Evolutionary conservation across 2,329 filamentous ascomycete species (phyloP), one percentile per base, ranked within the genome.

Genomic region (Fusarium decemcellulare): DNA sequence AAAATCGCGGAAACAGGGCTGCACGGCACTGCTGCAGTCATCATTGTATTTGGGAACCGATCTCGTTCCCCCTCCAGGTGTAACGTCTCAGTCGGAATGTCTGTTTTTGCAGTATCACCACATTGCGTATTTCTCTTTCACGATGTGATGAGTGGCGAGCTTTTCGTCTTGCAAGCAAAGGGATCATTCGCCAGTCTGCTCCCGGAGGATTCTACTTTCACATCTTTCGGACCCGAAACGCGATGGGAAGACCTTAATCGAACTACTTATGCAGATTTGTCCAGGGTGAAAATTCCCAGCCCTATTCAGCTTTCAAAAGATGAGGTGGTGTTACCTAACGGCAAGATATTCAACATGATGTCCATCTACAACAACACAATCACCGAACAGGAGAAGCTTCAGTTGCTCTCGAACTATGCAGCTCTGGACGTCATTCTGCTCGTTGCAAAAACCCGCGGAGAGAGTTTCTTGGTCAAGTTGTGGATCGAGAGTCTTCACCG

Each of bases 401-500:
- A 55, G 6, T n/a, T 55, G 12, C 6, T 36, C 2, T 55, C 52
- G 5, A 29, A 46, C 16, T 29, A 46, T 23, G 27, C 29, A 14
- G 52, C 30, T 9, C 14, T 55, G 6, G 52, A 55, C 27, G 7
- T 40, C 7, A 55, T 55, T 6, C 8, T 55, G 8, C 16, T 27
- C 4, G 29, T 36, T 46, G 16, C 52, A 0, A 46, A 16, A 36
- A 29, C 18, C 2, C 8, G 52, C 29, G 40, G 52, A 16, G 52
- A 55, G 15, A 16, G 40, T 2, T 46, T 29, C 1, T 5, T 55
- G 29, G 40, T 46, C 2, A 55, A 55, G 14, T 10, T 55, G 10
- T 55, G 52, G 52, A 29, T 55, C 4, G 52, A 55, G 16, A 44
- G 40, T 15, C 52, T 55, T 14, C 40, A 30, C 12, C 9, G 52